Evolutionary conservation across 2,329 filamentous ascomycete species (phyloP).

Genomic region (Claviceps sp.): DNA sequence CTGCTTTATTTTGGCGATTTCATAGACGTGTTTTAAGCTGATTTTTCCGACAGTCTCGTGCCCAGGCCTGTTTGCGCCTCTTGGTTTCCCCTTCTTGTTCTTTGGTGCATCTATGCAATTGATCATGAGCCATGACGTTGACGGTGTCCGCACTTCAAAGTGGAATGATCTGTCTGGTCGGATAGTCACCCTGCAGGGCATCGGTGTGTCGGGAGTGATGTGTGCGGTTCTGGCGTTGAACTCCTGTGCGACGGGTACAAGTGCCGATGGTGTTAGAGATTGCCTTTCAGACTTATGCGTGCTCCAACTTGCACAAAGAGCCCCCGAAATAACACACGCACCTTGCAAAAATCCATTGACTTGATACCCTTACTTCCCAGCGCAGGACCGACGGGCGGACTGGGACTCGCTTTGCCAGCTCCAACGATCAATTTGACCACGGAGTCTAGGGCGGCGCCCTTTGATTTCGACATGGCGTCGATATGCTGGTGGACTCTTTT

Average conservation of each 20-base stretch:
- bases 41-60: conserved; percentile 71
- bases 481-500: conserved; percentile 7
- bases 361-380: conserved; percentile 96
- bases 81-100: conserved; percentile 61
- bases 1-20: conserved; percentile 96
- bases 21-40: conserved; percentile 89
- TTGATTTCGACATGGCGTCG: conserved; percentile 37
- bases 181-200: conserved; percentile 82
- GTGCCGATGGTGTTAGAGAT: conserved; percentile 6
- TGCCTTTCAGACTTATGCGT: not conserved
- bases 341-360: conserved; percentile 99
- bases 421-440: conserved; percentile 97
- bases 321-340: conserved; percentile 21
- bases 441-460: conserved; percentile 41
- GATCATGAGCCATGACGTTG: conserved; percentile 82
- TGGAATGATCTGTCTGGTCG: conserved; percentile 85
- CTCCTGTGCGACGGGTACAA: conserved; percentile 44
- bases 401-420: conserved; percentile 86
- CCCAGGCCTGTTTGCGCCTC: conserved; percentile 64
- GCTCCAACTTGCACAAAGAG: not conserved
- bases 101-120: conserved; percentile 64
- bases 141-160: conserved; percentile 87
- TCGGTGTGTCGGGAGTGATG: conserved; percentile 68
- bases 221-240: conserved; percentile 92
- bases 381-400: conserved; percentile 90